Evolutionary conservation across 495 filamentous ascomycete species (phyloP).

Genomic region (Pyrenopolyporus hunteri): DNA sequence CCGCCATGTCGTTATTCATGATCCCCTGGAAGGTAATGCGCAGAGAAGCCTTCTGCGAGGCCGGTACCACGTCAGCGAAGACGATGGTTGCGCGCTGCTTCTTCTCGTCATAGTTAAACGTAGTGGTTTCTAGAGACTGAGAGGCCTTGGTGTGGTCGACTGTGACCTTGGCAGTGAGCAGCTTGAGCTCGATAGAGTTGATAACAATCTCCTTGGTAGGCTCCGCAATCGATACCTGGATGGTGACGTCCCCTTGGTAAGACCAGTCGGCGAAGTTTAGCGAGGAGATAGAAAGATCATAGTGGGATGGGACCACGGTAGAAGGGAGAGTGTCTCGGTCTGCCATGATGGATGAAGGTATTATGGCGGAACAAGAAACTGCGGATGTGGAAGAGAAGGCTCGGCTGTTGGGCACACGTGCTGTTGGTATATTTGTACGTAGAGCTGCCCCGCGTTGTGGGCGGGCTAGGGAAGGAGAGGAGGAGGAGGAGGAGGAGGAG

Average conservation of each 20-base stretch:
- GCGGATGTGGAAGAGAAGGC: conserved; percentile 36
- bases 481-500: no score
- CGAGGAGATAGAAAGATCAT: conserved; percentile 80
- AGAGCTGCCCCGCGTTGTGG: conserved; percentile 13
- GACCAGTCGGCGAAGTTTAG: conserved; percentile 77
- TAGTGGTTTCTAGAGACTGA: conserved; percentile 62
- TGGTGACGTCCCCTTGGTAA: conserved; percentile 80
- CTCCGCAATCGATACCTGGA: conserved; percentile 63
- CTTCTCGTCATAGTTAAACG: conserved; percentile 78
- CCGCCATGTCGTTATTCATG: conserved; percentile 94
- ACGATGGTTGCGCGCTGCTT: conserved; percentile 77
- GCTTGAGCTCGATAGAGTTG: conserved; percentile 71
- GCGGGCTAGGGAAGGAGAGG: neutral
- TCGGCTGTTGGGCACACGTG: conserved; percentile 12
- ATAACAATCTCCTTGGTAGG: conserved; percentile 73
- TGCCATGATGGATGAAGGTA: conserved; percentile 50
- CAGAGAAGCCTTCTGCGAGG: conserved; percentile 64
- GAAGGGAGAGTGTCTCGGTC: conserved; percentile 61
- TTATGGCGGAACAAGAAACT: conserved; percentile 40
- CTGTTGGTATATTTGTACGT: conserved; percentile 14
- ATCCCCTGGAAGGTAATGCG: conserved; percentile 80
- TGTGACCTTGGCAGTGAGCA: conserved; percentile 58
- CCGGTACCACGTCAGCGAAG: conserved; percentile 71
- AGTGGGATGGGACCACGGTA: conserved; percentile 83
- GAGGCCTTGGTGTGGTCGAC: conserved; percentile 55